Base-by-base conservation (phyloP, 2,329 filamentous ascomycete genomes). In the Berkeleyomyces rouxiae region DNA sequence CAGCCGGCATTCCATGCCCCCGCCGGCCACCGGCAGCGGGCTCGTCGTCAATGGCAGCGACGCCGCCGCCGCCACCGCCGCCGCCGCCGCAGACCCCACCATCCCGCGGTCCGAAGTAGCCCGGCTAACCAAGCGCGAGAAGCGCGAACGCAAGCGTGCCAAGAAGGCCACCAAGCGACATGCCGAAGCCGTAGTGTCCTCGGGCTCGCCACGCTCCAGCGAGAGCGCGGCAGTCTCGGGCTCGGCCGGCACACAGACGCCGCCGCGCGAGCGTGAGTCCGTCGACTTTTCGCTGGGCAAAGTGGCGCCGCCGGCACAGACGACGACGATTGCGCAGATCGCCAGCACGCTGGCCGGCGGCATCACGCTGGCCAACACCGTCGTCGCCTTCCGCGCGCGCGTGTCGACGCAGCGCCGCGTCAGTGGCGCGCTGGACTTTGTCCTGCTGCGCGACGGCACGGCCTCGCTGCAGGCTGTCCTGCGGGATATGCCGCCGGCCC, bases 381-480 rank as follows among this genome's bases (percentile, higher is more conserved):
- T 74, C 58, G 72, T 76, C 58, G 74, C 72, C 61, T 76, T 76
- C 65, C 70, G 74, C 63, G 75, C 74, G 44, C 72, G 74, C 57
- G 77, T 93, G 23, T 87, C 92, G 72, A 88, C 90, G 63, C 79
- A 93, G 64, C 84, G 91, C 57, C 86, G 86, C 68, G 81, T 96
- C 75, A 92, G 89, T 70, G 81, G 88, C 68, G 86, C 87, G 67
- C 78, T 96, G 42, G 88, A 90, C 68, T 96, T 96, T 72, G 76
- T 96, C 51, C 81, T 95, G 64, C 86, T 96, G 70, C 85, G 91
- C 62, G 89, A 96, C 73, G 87, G 91, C 74, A 84, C 87, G 10
- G 79, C 82, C 67, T 93, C 90, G 33, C 82, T 96, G 60, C 91
- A 96, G 72, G 90, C 89, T 66, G 88, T 96, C 2, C 76, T 96